Percentiles rank a stretch among this genome's conserved stretches.
Evolutionary conservation across 2,329 filamentous ascomycete species (phyloP).

Genomic region (Trichoderma koningiopsis): DNA sequence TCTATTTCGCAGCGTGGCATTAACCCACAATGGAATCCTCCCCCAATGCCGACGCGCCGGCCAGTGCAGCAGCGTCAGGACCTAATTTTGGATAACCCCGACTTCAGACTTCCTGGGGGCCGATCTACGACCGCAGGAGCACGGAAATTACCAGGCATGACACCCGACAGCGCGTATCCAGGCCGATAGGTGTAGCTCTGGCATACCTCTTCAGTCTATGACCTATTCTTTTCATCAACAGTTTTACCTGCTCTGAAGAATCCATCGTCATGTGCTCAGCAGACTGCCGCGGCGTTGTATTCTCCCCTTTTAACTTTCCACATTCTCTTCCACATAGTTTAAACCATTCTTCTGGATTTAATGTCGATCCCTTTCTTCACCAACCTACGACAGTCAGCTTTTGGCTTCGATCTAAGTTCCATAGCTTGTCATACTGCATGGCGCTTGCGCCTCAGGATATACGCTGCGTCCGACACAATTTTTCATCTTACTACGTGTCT

Average conservation of each 20-base stretch:
- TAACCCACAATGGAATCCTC: constrained; percentile 81
- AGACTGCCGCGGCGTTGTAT: neutral
- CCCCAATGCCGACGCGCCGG: constrained; percentile 46
- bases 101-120: constrained; percentile 71
- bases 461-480: neutral
- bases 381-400: constrained; percentile 1
- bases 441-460: neutral
- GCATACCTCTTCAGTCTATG: neutral
- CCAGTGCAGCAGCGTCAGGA: constrained; percentile 65
- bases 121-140: constrained; percentile 36
- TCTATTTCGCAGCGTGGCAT: constrained; percentile 85
- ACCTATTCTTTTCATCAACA: neutral
- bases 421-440: neutral
- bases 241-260: neutral
- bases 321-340: neutral
- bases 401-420: neutral
- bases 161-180: constrained; percentile 58
- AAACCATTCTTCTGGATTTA: neutral
- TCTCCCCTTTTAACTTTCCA: neutral
- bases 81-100: constrained; percentile 78
- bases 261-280: neutral
- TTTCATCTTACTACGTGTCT: neutral
- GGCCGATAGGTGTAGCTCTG: constrained; percentile 33
- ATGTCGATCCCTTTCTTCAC: neutral
- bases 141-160: constrained; percentile 47